Evolutionary conservation across 306 rosid species (phyloP).

Genomic region (Pachyrhizus erosus): DNA sequence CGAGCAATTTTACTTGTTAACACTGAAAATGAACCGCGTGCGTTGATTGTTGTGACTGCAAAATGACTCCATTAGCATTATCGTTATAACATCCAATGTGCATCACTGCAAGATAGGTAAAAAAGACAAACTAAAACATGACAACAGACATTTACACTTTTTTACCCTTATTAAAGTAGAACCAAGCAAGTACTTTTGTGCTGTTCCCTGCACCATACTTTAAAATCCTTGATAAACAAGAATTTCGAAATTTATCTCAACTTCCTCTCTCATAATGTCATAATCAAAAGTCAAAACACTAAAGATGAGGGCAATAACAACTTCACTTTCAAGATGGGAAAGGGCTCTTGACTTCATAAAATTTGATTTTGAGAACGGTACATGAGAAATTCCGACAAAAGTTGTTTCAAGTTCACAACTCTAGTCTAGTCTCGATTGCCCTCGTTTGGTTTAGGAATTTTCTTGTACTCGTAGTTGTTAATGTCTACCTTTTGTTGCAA

Average conservation of each 20-base stretch:
- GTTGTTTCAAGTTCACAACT: slow-evolving; percentile 17
- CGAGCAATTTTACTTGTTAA: not conserved
- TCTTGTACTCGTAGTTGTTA: slow-evolving; percentile 71
- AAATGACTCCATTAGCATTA: slow-evolving; percentile 19
- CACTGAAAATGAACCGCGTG: slow-evolving; percentile 33
- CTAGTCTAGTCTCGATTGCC: slow-evolving; percentile 48
- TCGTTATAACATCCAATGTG: slow-evolving; percentile 39
- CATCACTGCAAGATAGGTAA: slow-evolving; percentile 21
- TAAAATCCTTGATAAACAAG: slow-evolving; percentile 16
- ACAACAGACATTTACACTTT: slow-evolving; percentile 18
- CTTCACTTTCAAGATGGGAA: slow-evolving; percentile 32
- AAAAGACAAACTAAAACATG: slow-evolving; percentile 34
- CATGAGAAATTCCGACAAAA: slow-evolving; percentile 3
- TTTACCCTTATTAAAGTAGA: slow-evolving; percentile 31
- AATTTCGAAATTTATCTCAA: slow-evolving; percentile 28
- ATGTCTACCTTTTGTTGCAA: slow-evolving; percentile 83
- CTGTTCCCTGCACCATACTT: slow-evolving; percentile 29
- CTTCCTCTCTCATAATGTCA: slow-evolving; percentile 31
- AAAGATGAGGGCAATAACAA: slow-evolving; percentile 11
- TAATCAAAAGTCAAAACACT: slow-evolving; percentile 34
- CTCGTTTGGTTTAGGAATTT: slow-evolving; percentile 71
- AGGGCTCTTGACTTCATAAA: slow-evolving; percentile 18
- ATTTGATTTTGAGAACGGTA: slow-evolving; percentile 7
- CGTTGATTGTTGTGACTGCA: slow-evolving; percentile 12
- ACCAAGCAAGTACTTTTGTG: slow-evolving; percentile 29